These are phyloP conservation scores for Phytophthora sp. DNA, from an alignment of 352 stramenopile genomes.

Conservation along the genomic window DNA sequence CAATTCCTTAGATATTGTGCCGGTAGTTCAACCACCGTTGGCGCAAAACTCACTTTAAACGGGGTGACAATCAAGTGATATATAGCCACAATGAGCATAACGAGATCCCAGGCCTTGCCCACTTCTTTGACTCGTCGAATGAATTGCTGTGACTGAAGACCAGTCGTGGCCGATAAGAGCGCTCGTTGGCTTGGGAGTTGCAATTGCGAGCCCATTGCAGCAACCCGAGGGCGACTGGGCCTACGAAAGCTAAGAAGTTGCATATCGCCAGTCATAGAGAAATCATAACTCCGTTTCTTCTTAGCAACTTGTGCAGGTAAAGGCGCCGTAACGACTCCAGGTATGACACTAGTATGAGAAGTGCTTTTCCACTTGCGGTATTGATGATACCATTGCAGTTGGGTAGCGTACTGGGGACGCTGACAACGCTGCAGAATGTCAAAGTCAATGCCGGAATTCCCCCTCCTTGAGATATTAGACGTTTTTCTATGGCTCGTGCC, in stretches of 20 bases:
- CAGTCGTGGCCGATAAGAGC: conserved; percentile 21
- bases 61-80: conserved; percentile 54
- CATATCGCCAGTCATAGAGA: conserved; percentile 9
- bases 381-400: conserved; percentile 52
- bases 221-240: conserved; percentile 3
- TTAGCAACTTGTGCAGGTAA: neutral
- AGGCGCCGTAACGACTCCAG: neutral
- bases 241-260: conserved; percentile 3
- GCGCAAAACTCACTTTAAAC: conserved; percentile 63
- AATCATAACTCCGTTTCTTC: neutral
- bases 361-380: conserved; percentile 49
- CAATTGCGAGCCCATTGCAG: conserved; percentile 26
- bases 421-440: conserved; percentile 56
- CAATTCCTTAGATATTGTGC: conserved; percentile 31
- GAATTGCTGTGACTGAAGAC: conserved; percentile 42
- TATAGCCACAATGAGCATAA: conserved; percentile 49
- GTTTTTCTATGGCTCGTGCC: conserved; percentile 40
- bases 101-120: conserved; percentile 54
- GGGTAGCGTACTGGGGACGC: conserved; percentile 50
- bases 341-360: neutral
- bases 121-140: conserved; percentile 39
- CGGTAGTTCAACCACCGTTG: conserved; percentile 42
- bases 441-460: conserved; percentile 51
- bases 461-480: conserved; percentile 39
- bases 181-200: conserved; percentile 22